Evolutionary conservation across 192 early-diverging fungal species (phyloP).

Genomic region (Mortierella claussenii): DNA sequence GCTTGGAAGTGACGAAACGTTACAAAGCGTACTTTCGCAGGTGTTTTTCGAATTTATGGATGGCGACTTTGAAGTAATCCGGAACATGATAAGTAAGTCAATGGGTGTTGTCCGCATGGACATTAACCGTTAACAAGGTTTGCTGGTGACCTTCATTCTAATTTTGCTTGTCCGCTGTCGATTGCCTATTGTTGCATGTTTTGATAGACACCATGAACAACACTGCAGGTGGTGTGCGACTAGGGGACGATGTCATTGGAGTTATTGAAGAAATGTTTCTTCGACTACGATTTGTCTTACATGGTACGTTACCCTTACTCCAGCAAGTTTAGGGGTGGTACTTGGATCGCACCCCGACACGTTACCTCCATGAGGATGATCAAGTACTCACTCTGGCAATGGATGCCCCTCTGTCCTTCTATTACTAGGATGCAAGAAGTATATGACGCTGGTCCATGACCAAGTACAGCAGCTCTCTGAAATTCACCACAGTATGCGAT

Average conservation of each 20-base stretch:
- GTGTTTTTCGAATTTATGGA: slow-evolving; percentile 70
- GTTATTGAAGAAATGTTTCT: slow-evolving; percentile 55
- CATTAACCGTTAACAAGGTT: not conserved
- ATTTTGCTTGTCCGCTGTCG: slow-evolving; percentile 8
- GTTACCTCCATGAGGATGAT: no score
- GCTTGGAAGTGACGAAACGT: slow-evolving; percentile 58
- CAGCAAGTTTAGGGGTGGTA: no score
- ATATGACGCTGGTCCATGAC: slow-evolving; percentile 67
- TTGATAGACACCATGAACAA: slow-evolving; percentile 55
- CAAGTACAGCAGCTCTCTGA: slow-evolving; percentile 66
- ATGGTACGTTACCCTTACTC: slow-evolving; percentile 39
- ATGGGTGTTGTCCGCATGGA: not conserved
- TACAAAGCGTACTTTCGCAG: slow-evolving; percentile 64
- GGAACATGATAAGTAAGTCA: slow-evolving; percentile 65
- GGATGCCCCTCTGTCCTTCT: no score
- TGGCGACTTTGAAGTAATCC: slow-evolving; percentile 68
- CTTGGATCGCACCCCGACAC: no score
- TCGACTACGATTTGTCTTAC: slow-evolving; percentile 38
- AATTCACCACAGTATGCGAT: slow-evolving; percentile 63
- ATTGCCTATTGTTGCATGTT: no score
- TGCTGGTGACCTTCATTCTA: not conserved
- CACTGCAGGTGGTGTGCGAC: slow-evolving; percentile 43
- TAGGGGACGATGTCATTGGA: slow-evolving; percentile 48
- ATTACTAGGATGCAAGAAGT: slow-evolving; percentile 67
- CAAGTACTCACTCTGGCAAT: no score